These are phyloP conservation scores for Schwanniomyces vanrijiae DNA, from an alignment of 805 yeast genomes.

Conservation along the genomic window DNA sequence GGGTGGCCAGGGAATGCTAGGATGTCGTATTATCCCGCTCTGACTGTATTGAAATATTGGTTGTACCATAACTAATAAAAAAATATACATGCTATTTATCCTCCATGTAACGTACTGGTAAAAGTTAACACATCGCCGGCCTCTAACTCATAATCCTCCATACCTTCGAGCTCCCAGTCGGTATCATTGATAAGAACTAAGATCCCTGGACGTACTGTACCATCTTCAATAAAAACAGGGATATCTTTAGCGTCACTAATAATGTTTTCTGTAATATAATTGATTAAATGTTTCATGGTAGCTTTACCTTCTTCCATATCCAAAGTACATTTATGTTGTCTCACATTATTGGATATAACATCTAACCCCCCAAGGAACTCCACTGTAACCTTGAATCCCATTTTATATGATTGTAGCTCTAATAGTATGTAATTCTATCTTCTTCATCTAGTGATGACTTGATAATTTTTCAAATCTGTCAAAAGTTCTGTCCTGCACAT, in stretches of 20 bases:
- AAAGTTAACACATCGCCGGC: slow-evolving; percentile 78
- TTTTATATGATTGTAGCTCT: slow-evolving; percentile 1
- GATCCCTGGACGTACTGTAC: slow-evolving; percentile 85
- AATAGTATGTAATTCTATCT: background rate
- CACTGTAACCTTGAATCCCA: slow-evolving; percentile 37
- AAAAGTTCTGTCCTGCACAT: background rate
- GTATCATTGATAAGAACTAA: slow-evolving; percentile 88
- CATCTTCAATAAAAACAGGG: slow-evolving; percentile 80
- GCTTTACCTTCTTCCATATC: slow-evolving; percentile 45
- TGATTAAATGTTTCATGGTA: slow-evolving; percentile 53
- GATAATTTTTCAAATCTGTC: background rate
- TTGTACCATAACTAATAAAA: background rate
- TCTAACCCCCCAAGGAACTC: slow-evolving; percentile 79
- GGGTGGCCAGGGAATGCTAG: slow-evolving; percentile 69
- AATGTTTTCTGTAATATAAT: slow-evolving; percentile 52
- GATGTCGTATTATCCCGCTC: slow-evolving; percentile 56
- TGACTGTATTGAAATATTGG: slow-evolving; percentile 12
- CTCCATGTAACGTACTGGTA: slow-evolving; percentile 94
- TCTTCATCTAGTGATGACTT: background rate
- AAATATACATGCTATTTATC: slow-evolving; percentile 39
- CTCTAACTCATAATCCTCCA: slow-evolving; percentile 75
- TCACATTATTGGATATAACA: slow-evolving; percentile 62
- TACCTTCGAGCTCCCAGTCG: slow-evolving; percentile 96
- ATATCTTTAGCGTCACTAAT: slow-evolving; percentile 61
- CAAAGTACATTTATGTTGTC: slow-evolving; percentile 49